A percentile compares a stretch with the other conserved stretches of the same genome.
Conservation (phyloP, 805 yeast species). For the Torulaspora franciscae region DNA sequence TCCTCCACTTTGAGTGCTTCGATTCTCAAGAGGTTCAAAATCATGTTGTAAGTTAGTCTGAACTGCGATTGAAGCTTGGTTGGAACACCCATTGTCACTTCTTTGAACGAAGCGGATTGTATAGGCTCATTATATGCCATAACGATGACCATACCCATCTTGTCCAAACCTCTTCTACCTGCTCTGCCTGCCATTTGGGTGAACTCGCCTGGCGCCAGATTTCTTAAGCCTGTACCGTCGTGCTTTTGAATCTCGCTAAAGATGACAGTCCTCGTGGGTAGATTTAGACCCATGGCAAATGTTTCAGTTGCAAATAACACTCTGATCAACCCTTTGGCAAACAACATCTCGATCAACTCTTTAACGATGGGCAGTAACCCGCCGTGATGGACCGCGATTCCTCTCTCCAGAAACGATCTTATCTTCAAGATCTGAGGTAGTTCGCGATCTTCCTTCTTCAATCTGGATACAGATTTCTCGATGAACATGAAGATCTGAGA, state of each 20-base stretch:
- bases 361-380: conserved; percentile 90
- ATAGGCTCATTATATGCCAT: conserved; percentile 75
- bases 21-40: conserved; percentile 80
- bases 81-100: conserved; percentile 81
- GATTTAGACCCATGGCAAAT: conserved; percentile 95
- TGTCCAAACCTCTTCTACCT: conserved; percentile 93
- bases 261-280: conserved; percentile 95
- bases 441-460: conserved; percentile 87
- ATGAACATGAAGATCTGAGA: conserved; percentile 92
- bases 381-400: conserved; percentile 95
- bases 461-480: conserved; percentile 79
- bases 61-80: conserved; percentile 89
- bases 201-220: conserved; percentile 89
- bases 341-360: conserved; percentile 87
- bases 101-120: conserved; percentile 56
- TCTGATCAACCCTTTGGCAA: conserved; percentile 79
- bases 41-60: conserved; percentile 93
- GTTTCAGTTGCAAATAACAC: conserved; percentile 96
- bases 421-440: conserved; percentile 85
- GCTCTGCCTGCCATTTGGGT: conserved; percentile 99
- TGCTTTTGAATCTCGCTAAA: conserved; percentile 82
- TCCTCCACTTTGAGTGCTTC: conserved; percentile 97
- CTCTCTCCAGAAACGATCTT: conserved; percentile 78
- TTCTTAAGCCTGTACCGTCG: conserved; percentile 80
- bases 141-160: conserved; percentile 89